Base-by-base conservation (phyloP, 768 basidiomycete species). In the Tylopilus subfusipes region DNA sequence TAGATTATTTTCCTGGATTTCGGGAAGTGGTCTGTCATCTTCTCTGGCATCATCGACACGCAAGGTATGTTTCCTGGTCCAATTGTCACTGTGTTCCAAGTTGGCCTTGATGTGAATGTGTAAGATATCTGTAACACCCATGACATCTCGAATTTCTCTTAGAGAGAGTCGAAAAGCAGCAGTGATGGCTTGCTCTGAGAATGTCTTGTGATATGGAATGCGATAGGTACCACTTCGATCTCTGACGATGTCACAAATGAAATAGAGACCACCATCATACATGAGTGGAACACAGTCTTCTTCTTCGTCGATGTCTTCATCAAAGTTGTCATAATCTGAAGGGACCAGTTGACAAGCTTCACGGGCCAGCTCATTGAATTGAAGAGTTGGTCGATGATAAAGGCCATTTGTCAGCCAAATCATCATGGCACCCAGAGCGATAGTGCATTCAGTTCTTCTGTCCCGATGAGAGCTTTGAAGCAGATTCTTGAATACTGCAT, bases 371-470 rank as follows among this genome's bases (percentile, higher is more conserved):
- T 30, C 11, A 5, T 30, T 30, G 30, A 30, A 30, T 5, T 11
- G 30, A 30, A 11, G 30, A 30, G 5, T 30, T 30, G 30, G 30
- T 11, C 30, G 30, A 30, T 30, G 30, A 22, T 46, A 47, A 3
- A 50, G 29, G 16, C 54, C 54, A 47, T 55, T 55, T 4, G 45
- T 2, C 5, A 55, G 14, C 54, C 54, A 55, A 10, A 55, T 40
- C 1, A 12, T 13, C 1, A 55, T 22, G 0, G 43, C 54, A 25
- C 43, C 54, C 1, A 55, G 33, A 12, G 27, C 54, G 29, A 55
- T 16, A 1, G 49, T 3, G 12, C 30, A 33, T 1, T 55, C 30
- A 11, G 44, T 4, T 33, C 7, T 14, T 16, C 48, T 39, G 3
- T 50, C 48, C 4, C 9, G 4, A 4, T 2, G 7, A 3, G 14